A percentile compares a stretch with the other conserved stretches of the same genome.
These are phyloP conservation scores for Lodderomyces oxycetoniae DNA, from an alignment of 1,139 yeast genomes.

Conservation along the genomic window DNA sequence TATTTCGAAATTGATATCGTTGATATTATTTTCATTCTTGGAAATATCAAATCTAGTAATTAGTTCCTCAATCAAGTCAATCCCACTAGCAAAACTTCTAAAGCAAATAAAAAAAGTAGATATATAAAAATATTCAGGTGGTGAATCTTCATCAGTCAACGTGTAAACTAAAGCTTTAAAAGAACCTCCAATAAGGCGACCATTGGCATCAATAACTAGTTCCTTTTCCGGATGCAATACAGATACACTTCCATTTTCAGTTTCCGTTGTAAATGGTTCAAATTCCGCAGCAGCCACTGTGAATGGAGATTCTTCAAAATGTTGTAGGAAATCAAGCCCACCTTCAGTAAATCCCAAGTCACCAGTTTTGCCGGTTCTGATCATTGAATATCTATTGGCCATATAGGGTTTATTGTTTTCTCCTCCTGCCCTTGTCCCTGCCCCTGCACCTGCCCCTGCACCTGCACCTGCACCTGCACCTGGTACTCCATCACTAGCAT, in stretches of 20 bases:
- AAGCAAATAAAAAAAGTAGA: slow-evolving; percentile 80
- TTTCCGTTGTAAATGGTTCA: slow-evolving; percentile 28
- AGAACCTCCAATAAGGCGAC: slow-evolving; percentile 70
- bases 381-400: slow-evolving; percentile 51
- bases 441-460: slow-evolving; percentile 2
- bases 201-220: slow-evolving; percentile 43
- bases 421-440: neutral
- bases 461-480: neutral
- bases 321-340: slow-evolving; percentile 51
- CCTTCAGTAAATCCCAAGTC: slow-evolving; percentile 51
- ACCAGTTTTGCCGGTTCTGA: slow-evolving; percentile 55
- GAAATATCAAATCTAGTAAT: slow-evolving; percentile 59
- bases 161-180: slow-evolving; percentile 68
- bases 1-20: slow-evolving; percentile 44
- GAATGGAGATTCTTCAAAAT: slow-evolving; percentile 42
- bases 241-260: slow-evolving; percentile 5
- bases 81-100: slow-evolving; percentile 66
- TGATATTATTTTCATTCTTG: slow-evolving; percentile 19
- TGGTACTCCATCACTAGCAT: neutral
- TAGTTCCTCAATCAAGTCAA: slow-evolving; percentile 65
- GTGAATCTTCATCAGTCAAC: slow-evolving; percentile 66
- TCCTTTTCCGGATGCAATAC: slow-evolving; percentile 27
- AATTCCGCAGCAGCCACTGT: slow-evolving; percentile 39
- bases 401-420: slow-evolving; percentile 16
- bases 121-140: slow-evolving; percentile 65